These are phyloP conservation scores for Chaetomiaceae sp. DNA, from an alignment of 2,329 filamentous ascomycete genomes.

Conservation along the genomic window DNA sequence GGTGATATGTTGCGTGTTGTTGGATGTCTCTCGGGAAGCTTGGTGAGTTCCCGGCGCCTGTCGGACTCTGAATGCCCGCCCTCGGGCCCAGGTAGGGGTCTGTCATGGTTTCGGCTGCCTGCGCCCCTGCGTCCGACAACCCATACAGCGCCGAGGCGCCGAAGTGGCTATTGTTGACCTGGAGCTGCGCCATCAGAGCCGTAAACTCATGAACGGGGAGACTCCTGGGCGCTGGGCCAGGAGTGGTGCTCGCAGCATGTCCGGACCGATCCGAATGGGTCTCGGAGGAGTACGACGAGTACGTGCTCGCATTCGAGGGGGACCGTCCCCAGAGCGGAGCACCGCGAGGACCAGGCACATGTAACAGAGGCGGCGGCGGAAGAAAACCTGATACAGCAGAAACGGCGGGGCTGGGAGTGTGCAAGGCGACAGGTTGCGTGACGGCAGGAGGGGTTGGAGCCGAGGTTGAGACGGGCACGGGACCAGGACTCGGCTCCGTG, in stretches of 20 bases:
- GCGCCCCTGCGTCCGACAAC: conserved; percentile 24
- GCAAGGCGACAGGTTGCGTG: too few species aligned
- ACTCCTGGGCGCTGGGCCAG: conserved; percentile 7
- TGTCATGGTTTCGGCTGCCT: conserved; percentile 23
- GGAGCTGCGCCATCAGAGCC: conserved; percentile 20
- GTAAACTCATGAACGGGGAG: conserved; percentile 15
- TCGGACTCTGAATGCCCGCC: neutral
- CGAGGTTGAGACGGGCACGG: conserved; percentile 8
- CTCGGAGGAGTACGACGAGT: conserved; percentile 13
- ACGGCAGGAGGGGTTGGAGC: too few species aligned
- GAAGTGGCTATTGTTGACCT: conserved; percentile 20
- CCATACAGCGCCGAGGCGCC: conserved; percentile 22
- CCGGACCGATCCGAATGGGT: conserved; percentile 9
- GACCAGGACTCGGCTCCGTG: neutral
- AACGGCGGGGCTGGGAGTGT: too few species aligned
- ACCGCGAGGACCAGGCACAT: conserved; percentile 4
- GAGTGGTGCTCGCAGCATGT: neutral
- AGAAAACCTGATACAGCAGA: neutral
- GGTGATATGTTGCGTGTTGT: conserved; percentile 8
- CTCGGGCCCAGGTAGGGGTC: conserved; percentile 19
- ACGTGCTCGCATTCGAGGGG: conserved; percentile 16
- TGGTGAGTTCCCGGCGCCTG: neutral
- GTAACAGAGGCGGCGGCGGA: conserved; percentile 2
- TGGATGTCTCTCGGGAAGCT: too few species aligned
- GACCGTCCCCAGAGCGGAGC: conserved; percentile 17